Evolutionary conservation across 2,329 filamentous ascomycete species (phyloP), one percentile per base, ranked within the genome.

Genomic region (Pseudomassariella vexata): DNA sequence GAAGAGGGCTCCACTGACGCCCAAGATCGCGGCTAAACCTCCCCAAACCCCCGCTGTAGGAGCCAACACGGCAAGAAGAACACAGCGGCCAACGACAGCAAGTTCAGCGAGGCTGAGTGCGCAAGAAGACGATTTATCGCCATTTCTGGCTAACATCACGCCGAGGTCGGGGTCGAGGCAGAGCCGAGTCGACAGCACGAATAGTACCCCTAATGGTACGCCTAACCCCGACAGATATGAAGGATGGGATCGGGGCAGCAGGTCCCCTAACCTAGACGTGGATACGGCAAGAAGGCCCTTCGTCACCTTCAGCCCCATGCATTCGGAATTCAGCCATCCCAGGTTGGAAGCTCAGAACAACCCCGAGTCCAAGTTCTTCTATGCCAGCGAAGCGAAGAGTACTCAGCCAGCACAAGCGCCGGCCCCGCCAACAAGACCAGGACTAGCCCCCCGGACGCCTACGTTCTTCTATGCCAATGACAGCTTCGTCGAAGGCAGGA

Each of bases 301-400:
- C 9, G 56, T 65, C 14, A 58, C 63, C 14, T 66, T 70, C 37
- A 61, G 51, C 42, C 51, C 66, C 5, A 45, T 52, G 6, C 49
- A 55, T 9, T 55, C 57, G 20, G 59, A 66, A 10, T 38, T 42
- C 6, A 47, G 48, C 12, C 42, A 34, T 15, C 38, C 46, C 32
- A 53, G 45, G 37, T 46, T 56, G 48, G 47, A 56, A 16, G 28
- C 26, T 9, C 34, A 47, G 20, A 32, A 36, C 32, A 19, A 37
- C 38, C 46, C 50, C 14, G 70, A 74, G 31, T 62, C 81, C 32
- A 90, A 87, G 63, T 96, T 96, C 70, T 95, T 98, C 56, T 89
- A 94, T 55, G 92, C 89, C 18, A 86, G 80, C 54, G 86, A 95
- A 46, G 83, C 73, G 23, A 80, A 74, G 46, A 59, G 65, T 15